Evolutionary conservation across 108 stramenopile species (phyloP), one percentile per base, ranked within the genome.

Genomic region (Fragilariopsis cylindrus): DNA sequence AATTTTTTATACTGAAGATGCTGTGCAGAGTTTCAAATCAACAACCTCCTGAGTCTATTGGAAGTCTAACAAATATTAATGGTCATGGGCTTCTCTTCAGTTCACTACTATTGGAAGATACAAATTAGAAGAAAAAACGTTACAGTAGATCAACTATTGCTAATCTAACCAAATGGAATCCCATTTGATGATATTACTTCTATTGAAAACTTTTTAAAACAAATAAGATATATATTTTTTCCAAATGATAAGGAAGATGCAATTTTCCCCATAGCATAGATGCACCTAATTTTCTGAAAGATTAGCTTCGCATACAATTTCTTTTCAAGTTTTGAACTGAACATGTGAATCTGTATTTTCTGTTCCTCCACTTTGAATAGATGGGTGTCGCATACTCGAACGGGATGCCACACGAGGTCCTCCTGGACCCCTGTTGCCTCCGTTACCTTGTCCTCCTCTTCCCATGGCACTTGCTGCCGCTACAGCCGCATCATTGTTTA

Each of bases 401-500:
- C 42, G 40, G 16, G 62, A 45, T 63, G 62, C 62, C 21, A 63
- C 62, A 12, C 62, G 62, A 45, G 62, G 40, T 40, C 62, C 67
- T 68, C 49, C 44, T 5, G 12, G 18, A 46, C 65, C 49, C 30
- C 30, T 30, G 30, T 30, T 30, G 30, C 30, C 30, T 30, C 30
- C 30, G 0, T 30, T 30, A 2, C 30, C 30, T 30, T 30, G 30
- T 30, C 30, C 30, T 30, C 30, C 30, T 50, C 49, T 68, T 68
- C 67, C 49, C 67, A 68, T 68, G n/a, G 67, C 67, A 50, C 48
- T 39, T 48, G 67, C 67, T 60, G 58, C 58, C 44, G 39, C 40
- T 45, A 44, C 62, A 45, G 13, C 62, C 6, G 46, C 56, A 60
- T 86, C 82, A 70, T 90, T 95, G 73, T 92, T 92, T 63, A 95